phyloP scores from a whole-genome alignment of 129 eudicot genomes.

The Arctium minus region DNA sequence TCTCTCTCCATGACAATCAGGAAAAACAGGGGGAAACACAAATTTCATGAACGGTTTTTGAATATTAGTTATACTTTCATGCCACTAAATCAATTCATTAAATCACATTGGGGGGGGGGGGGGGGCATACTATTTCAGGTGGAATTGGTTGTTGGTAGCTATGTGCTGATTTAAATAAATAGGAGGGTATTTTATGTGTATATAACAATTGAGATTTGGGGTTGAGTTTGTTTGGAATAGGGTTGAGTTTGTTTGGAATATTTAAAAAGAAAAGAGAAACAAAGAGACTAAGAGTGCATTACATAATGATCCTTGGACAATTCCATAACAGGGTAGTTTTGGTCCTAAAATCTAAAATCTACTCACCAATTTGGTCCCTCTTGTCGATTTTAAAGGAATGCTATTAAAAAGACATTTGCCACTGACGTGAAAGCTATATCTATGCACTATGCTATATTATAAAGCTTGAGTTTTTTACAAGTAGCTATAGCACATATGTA shows the following conservation, averaged over 20 bases:
- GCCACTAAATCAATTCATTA: not conserved
- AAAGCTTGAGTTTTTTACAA: too few relatives aligned
- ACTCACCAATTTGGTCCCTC: too few relatives aligned
- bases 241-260: not conserved
- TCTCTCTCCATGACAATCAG: not conserved
- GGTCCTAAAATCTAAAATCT: too few relatives aligned
- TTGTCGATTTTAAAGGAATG: too few relatives aligned
- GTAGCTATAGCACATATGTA: too few relatives aligned
- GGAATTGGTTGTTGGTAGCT: not conserved
- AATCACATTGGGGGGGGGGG: not conserved
- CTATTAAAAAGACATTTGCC: too few relatives aligned
- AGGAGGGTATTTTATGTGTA: too few relatives aligned
- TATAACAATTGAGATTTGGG: too few relatives aligned
- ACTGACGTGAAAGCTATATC: too few relatives aligned
- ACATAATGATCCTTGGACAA: too few relatives aligned
- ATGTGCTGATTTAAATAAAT: not conserved
- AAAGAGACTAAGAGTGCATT: not conserved
- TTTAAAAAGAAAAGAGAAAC: not conserved
- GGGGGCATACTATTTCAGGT: not conserved
- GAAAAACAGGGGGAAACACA: not conserved
- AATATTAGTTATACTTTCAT: not conserved
- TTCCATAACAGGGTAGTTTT: too few relatives aligned
- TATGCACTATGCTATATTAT: too few relatives aligned
- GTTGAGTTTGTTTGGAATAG: not conserved
- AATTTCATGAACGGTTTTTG: not conserved